A percentile compares a stretch with the other conserved stretches of the same genome.
These are phyloP conservation scores for Fraxinus xanthoxyloides DNA, from an alignment of 305 asterid species.

Conservation along the genomic window DNA sequence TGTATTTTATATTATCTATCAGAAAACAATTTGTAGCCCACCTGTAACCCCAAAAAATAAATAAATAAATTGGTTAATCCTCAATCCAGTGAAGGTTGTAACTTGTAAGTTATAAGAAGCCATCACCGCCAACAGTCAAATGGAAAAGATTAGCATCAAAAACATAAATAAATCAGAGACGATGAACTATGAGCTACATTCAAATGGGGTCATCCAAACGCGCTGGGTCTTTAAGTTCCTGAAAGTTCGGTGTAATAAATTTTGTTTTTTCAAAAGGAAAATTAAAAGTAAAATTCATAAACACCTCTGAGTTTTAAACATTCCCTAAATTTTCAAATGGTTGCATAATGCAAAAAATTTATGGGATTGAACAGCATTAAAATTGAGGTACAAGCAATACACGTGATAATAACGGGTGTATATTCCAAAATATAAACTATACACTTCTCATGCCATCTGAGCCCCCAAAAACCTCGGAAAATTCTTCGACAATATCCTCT, in stretches of 20 bases:
- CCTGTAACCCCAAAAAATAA: constrained; percentile 4
- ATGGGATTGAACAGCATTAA: neutral
- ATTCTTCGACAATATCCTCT: neutral
- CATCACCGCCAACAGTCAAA: neutral
- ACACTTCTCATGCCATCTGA: neutral
- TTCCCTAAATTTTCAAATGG: neutral
- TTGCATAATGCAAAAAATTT: neutral
- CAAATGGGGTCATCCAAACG: neutral
- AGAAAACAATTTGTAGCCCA: constrained; percentile 1
- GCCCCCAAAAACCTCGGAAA: neutral
- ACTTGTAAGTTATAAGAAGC: neutral
- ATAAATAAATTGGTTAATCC: constrained; percentile 6
- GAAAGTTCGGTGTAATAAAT: neutral
- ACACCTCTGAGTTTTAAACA: neutral
- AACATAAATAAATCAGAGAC: neutral
- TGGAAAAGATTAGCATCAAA: neutral
- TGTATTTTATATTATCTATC: neutral
- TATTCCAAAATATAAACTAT: neutral
- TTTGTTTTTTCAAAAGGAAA: neutral
- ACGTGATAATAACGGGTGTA: neutral
- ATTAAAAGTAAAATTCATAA: neutral
- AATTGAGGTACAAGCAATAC: neutral
- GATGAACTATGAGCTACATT: neutral
- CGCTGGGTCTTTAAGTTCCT: neutral
- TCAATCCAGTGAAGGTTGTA: neutral